Base-by-base conservation (phyloP, 345 rosid species). In the Laguncularia racemosa region DNA sequence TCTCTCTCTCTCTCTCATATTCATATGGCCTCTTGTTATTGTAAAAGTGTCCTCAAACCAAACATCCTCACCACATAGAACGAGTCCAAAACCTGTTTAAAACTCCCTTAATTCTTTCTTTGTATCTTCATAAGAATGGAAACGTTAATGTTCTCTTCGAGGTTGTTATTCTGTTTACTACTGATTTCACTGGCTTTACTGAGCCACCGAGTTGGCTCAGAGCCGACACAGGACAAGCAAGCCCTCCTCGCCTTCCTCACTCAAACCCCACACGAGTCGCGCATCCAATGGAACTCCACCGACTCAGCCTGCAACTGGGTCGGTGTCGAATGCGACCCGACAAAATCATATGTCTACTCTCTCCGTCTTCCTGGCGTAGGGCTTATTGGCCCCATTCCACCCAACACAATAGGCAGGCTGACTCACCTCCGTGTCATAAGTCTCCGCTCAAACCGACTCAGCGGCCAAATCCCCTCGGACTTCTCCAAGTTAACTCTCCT, bases 301-400 rank as follows among this genome's bases (percentile, higher is more conserved):
- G 72, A 60, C 56, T 81, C 99, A 11, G 91, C 86, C 47, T 93
- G 99, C 66, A 65, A 54, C 75, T 93, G 97, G 97, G 74, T 84
- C 40, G 98, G 98, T 6, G 75, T 92, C 16, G 48, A 33, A 55
- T 93, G 99, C 80, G 78, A 83, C 74, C 15, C 77, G 14, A 59
- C 62, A 28, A 75, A 70, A 13, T 81, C 89, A 11, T 74, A 55
- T 28, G 77, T 93, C 43, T 46, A 53, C 67, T 66, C 71, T 21
- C 85, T 93, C 66, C 96, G 97, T 12, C 83, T 93, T 18, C 99
- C 99, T 7, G 99, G 86, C 0, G 86, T 68, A 18, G 84, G 86
- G 45, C 86, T 93, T 12, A 66, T 89, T 1, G 99, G 99, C 21
- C 59, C 73, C 26, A 78, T 93, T 65, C 99, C 96, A 12, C 49